Percentiles rank a stretch among this genome's conserved stretches.
Evolutionary conservation across 2,329 filamentous ascomycete species (phyloP).

Genomic region (Pseudogymnoascus sp.): DNA sequence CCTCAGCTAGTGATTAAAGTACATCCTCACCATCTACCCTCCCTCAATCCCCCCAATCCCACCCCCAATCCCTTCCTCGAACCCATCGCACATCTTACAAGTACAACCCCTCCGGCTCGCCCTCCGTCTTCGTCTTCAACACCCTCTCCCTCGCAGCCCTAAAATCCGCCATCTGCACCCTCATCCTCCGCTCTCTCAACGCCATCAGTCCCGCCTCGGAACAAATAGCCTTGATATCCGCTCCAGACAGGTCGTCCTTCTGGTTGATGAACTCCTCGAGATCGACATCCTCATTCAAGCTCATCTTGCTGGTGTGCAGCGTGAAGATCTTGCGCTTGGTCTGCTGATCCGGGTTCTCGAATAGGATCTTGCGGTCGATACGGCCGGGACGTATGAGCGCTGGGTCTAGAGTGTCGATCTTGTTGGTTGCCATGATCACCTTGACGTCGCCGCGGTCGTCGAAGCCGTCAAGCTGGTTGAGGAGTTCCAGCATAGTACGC

Average conservation of each 20-base stretch:
- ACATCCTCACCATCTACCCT: background rate
- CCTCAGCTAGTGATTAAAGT: slow-evolving; percentile 8
- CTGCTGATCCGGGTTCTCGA: slow-evolving; percentile 67
- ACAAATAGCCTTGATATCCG: slow-evolving; percentile 98
- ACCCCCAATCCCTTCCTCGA: background rate
- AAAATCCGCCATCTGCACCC: slow-evolving; percentile 99
- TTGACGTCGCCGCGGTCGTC: slow-evolving; percentile 98
- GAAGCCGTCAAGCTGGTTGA: slow-evolving; percentile 98
- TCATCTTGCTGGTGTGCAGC: slow-evolving; percentile 98
- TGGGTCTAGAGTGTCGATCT: slow-evolving; percentile 95
- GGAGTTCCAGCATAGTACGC: slow-evolving; percentile 94
- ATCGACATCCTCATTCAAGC: slow-evolving; percentile 89
- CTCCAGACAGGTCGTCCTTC: slow-evolving; percentile 94
- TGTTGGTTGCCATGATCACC: slow-evolving; percentile 99
- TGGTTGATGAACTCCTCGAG: slow-evolving; percentile 97
- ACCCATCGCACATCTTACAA: slow-evolving; percentile 54
- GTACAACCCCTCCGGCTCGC: slow-evolving; percentile 96
- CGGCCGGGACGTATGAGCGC: slow-evolving; percentile 93
- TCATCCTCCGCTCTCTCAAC: slow-evolving; percentile 89
- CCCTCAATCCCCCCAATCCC: too few relatives aligned
- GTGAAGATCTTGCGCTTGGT: slow-evolving; percentile 98
- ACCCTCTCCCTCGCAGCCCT: slow-evolving; percentile 86
- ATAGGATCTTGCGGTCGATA: slow-evolving; percentile 95
- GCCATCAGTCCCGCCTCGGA: slow-evolving; percentile 94
- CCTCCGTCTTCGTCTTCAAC: slow-evolving; percentile 96